Conservation (phyloP, 2,329 filamentous ascomycete genomes). For the Clonostachys byssicola region DNA sequence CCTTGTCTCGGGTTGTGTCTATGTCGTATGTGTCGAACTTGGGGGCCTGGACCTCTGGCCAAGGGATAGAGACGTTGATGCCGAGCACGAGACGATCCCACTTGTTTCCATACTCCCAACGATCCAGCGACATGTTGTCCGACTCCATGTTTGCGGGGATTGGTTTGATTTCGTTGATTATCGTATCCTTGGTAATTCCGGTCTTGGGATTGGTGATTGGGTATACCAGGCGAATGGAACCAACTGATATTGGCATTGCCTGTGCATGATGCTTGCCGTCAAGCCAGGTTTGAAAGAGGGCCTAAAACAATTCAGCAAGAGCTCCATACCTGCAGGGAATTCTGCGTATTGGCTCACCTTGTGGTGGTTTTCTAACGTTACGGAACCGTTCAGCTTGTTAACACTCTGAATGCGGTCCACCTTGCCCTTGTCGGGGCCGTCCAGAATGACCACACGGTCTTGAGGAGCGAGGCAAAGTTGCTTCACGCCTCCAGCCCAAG, state of each 20-base stretch:
- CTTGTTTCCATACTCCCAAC: slow-evolving; percentile 33
- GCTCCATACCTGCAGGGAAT: not conserved
- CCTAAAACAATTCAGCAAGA: not conserved
- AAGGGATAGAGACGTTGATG: slow-evolving; percentile 70
- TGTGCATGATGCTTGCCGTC: not conserved
- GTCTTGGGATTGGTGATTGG: slow-evolving; percentile 65
- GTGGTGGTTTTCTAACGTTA: slow-evolving; percentile 59
- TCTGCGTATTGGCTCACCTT: slow-evolving; percentile 43
- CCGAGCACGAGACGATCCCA: slow-evolving; percentile 63
- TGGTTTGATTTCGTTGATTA: slow-evolving; percentile 68
- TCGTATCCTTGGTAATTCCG: slow-evolving; percentile 64
- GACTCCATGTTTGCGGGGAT: slow-evolving; percentile 41
- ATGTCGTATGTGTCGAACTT: slow-evolving; percentile 47
- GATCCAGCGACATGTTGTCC: slow-evolving; percentile 32
- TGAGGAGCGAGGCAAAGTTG: slow-evolving; percentile 60
- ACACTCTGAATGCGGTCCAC: slow-evolving; percentile 69
- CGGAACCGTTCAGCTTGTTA: slow-evolving; percentile 45
- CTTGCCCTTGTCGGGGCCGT: slow-evolving; percentile 76
- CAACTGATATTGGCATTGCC: slow-evolving; percentile 55
- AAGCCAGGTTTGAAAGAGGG: not conserved
- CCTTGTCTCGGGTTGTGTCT: slow-evolving; percentile 74
- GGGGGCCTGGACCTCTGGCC: slow-evolving; percentile 56
- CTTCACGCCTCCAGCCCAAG: slow-evolving; percentile 50
- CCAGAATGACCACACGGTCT: slow-evolving; percentile 79
- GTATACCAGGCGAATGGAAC: slow-evolving; percentile 76